Evolutionary conservation across 148 eudicot species (phyloP).

Genomic region (Silene latifolia): DNA sequence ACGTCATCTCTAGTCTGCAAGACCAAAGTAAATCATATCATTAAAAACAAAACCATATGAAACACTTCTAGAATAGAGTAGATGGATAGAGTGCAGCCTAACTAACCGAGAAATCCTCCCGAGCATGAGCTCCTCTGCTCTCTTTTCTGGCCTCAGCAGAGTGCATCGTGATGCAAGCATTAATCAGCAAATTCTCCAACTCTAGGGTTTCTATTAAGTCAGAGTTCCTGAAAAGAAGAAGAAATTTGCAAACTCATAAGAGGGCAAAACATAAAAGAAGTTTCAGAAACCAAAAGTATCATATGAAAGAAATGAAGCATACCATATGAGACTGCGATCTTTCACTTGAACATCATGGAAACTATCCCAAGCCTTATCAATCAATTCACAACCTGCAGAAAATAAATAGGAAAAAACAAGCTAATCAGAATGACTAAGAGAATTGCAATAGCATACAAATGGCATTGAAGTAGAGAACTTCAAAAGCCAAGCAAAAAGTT

Average conservation of each 20-base stretch:
- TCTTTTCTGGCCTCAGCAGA: conserved; percentile 99
- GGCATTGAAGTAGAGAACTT: background rate
- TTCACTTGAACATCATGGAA: conserved; percentile 84
- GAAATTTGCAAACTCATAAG: background rate
- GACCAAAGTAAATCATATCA: conserved; percentile 16
- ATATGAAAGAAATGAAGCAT: conserved; percentile 7
- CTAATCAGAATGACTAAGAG: background rate
- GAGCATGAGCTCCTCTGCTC: conserved; percentile 96
- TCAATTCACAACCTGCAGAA: conserved; percentile 73
- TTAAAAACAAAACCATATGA: conserved; percentile 5
- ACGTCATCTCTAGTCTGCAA: conserved; percentile 89
- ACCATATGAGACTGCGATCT: conserved; percentile 96
- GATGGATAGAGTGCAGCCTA: background rate
- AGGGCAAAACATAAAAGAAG: background rate
- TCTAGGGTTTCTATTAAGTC: conserved; percentile 96
- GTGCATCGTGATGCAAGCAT: conserved; percentile 96
- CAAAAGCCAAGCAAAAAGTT: no score
- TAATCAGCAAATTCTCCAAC: conserved; percentile 89
- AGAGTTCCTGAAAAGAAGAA: conserved; percentile 60
- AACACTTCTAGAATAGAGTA: background rate
- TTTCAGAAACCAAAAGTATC: conserved; percentile 1
- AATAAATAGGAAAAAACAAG: conserved; percentile 4
- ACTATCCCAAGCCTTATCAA: conserved; percentile 90
- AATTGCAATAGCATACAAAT: background rate
- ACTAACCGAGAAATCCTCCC: conserved; percentile 88